A percentile compares a stretch with the other conserved stretches of the same genome.
Evolutionary conservation across 2,329 filamentous ascomycete genomes (phyloP).

Genomic region (Phialocephala sp.): DNA sequence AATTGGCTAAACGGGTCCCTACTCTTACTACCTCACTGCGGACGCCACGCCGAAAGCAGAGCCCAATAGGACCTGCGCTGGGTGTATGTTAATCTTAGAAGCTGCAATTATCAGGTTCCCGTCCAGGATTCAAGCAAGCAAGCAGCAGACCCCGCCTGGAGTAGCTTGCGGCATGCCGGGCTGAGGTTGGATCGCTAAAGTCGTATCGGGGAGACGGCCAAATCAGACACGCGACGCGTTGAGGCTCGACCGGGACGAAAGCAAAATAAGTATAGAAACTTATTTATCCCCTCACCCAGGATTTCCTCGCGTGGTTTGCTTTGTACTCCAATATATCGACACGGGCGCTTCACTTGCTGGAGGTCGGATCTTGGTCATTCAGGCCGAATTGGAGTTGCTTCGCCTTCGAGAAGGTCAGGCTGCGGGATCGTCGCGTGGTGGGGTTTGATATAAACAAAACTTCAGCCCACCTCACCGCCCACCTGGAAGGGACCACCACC

Average conservation of each 20-base stretch:
- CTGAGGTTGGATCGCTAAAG: slow-evolving; percentile 12
- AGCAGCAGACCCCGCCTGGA: slow-evolving; percentile 3
- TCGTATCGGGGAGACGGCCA: slow-evolving; percentile 10
- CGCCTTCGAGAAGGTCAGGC: slow-evolving; percentile 1
- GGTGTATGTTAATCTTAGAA: slow-evolving; percentile 7
- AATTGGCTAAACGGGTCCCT: slow-evolving; percentile 18
- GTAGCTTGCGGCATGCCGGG: slow-evolving; percentile 1
- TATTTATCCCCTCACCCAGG: slow-evolving; percentile 15
- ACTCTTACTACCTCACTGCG: slow-evolving; percentile 11
- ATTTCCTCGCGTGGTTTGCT: slow-evolving; percentile 21
- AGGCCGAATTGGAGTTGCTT: slow-evolving; percentile 18
- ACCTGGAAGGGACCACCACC: slow-evolving; percentile 18
- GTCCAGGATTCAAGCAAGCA: background rate
- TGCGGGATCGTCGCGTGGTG: slow-evolving; percentile 12
- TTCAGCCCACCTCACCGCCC: slow-evolving; percentile 21
- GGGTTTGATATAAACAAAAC: slow-evolving; percentile 34
- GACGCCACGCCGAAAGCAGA: slow-evolving; percentile 11
- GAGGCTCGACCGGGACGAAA: slow-evolving; percentile 21
- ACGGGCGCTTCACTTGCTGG: background rate
- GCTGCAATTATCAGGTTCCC: slow-evolving; percentile 2
- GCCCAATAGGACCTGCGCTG: slow-evolving; percentile 15
- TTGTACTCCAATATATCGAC: slow-evolving; percentile 7
- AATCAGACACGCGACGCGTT: slow-evolving; percentile 28
- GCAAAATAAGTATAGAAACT: slow-evolving; percentile 13
- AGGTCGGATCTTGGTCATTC: slow-evolving; percentile 12